Evolutionary conservation across 345 rosid species (phyloP), one percentile per base, ranked within the genome.

Genomic region (Barbarea vulgaris): DNA sequence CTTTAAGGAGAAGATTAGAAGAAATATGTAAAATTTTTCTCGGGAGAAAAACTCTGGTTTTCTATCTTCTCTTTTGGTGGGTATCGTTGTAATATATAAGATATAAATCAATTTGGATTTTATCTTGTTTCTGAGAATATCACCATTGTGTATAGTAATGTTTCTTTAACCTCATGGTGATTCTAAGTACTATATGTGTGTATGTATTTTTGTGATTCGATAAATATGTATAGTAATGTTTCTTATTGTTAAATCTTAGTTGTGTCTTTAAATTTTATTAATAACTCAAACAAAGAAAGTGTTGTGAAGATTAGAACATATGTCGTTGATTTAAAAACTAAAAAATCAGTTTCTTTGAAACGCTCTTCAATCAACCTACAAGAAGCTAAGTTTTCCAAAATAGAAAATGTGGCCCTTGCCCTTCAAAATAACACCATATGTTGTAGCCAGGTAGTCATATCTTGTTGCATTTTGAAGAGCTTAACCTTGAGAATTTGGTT

Each of bases 21-120:
- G 41, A 64, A 63, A 57, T 65, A 46, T 77, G 81, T 71, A 65
- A 48, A 56, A 58, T 71, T 71, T 71, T 71, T 18, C 24, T 56
- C 7, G 24, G 18, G 33, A 7, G 33, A 41, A 41, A 22, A 68
- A 34, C 64, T 21, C 59, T 68, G 10, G 62, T 75, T 67, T 76
- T 76, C 50, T 53, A 52, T 60, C 56, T 69, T 51, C 42, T 69
- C 41, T 31, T 69, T 19, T n/a, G 6, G 2, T 15, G 48, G 9
- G 9, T n/a, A 6, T 44, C 58, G 9, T 70, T 69, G 71, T 77
- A 77, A 70, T 46, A 56, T 60, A n/a, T n/a, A n/a, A 34, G 66
- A 25, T 72, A 52, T 44, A 27, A 27, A 39, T 56, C 19, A 25
- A 3, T 55, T 39, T 58, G 72, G 41, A n/a, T 47, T 66, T n/a